A percentile compares a stretch with the other conserved stretches of the same genome.
These are phyloP conservation scores for Lipomyces orientalis DNA, from an alignment of 805 yeast genomes.

Conservation along the genomic window DNA sequence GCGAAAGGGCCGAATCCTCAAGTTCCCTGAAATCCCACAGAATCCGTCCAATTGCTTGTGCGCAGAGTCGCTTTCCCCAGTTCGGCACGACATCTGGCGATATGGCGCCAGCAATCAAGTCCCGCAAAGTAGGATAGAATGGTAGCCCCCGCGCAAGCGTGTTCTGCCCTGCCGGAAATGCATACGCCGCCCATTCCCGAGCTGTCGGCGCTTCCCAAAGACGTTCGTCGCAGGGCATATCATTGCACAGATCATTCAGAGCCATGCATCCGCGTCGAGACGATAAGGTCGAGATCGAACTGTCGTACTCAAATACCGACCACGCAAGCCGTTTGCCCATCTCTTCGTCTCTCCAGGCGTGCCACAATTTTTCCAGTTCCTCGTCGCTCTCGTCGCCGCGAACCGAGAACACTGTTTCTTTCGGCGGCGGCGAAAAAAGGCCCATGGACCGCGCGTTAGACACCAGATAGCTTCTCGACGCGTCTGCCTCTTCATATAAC, in stretches of 20 bases:
- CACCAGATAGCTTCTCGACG: constrained; percentile 33
- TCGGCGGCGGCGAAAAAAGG: constrained; percentile 26
- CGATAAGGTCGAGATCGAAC: constrained; percentile 36
- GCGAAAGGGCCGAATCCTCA: constrained; percentile 32
- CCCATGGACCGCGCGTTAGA: constrained; percentile 37
- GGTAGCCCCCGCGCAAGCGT: constrained; percentile 25
- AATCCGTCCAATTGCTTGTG: constrained; percentile 38
- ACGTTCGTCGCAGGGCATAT: constrained; percentile 38
- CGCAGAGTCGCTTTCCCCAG: constrained; percentile 36
- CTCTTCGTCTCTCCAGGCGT: constrained; percentile 37
- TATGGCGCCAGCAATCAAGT: neutral
- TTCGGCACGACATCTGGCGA: constrained; percentile 16
- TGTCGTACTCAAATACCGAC: constrained; percentile 39
- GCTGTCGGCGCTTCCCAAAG: constrained; percentile 37
- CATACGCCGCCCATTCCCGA: constrained; percentile 25
- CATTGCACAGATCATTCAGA: constrained; percentile 36
- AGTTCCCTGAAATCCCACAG: constrained; percentile 39
- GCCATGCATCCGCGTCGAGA: constrained; percentile 37
- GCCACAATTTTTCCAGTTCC: constrained; percentile 30
- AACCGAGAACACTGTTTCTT: constrained; percentile 9
- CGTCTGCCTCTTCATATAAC: constrained; percentile 38
- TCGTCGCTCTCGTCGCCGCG: constrained; percentile 30
- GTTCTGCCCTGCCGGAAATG: constrained; percentile 1
- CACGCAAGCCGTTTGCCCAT: constrained; percentile 35
- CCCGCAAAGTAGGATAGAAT: constrained; percentile 15